Evolutionary conservation across 1,284 basidiomycete species (phyloP).

Genomic region (Abortiporus biennis): DNA sequence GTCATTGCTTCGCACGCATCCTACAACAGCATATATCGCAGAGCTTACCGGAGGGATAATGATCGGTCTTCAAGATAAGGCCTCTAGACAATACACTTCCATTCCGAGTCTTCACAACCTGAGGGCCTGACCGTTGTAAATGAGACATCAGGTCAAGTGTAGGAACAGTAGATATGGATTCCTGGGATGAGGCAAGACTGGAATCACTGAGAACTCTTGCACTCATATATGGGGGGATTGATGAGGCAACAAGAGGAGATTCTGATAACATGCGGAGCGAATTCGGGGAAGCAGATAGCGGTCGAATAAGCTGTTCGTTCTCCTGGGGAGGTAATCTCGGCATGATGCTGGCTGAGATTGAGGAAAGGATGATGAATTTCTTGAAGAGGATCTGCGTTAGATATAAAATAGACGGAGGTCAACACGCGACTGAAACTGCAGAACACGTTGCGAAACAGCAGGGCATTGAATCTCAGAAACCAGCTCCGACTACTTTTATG

Average conservation of each 20-base stretch:
- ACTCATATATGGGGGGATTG: slow-evolving; percentile 2
- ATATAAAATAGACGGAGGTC: background rate
- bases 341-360: background rate
- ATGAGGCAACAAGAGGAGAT: background rate
- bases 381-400: background rate
- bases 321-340: slow-evolving; percentile 1
- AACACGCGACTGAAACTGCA: background rate
- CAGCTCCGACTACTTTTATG: background rate
- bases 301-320: slow-evolving; percentile 2
- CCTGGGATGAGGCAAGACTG: background rate
- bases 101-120: slow-evolving; percentile 81
- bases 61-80: slow-evolving; percentile 92
- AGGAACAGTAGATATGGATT: background rate
- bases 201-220: slow-evolving; percentile 4
- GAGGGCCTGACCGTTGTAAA: slow-evolving; percentile 57
- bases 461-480: background rate
- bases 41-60: slow-evolving; percentile 81
- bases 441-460: background rate
- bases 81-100: slow-evolving; percentile 89
- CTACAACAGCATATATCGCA: too few species aligned
- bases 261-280: background rate
- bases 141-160: slow-evolving; percentile 54
- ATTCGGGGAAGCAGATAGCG: slow-evolving; percentile 7
- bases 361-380: background rate
- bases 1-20: background rate